phyloP scores from a whole-genome alignment of 192 early-diverging fungal genomes.

The Dissophora globulifera region DNA sequence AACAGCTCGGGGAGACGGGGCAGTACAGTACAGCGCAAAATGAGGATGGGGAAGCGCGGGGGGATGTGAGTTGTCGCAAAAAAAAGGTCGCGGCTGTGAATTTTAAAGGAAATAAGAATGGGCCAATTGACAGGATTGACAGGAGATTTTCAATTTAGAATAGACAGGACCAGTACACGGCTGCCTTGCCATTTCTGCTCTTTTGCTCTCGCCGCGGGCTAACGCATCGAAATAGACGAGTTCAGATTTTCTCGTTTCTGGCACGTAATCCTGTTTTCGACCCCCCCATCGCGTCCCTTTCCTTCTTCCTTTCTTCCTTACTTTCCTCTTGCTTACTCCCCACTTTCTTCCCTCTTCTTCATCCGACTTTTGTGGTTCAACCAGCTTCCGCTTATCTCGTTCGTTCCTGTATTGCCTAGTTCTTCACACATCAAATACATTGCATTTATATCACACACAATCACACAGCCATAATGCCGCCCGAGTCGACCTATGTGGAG shows the following conservation, averaged over 20 bases:
- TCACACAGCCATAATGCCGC: slow-evolving; percentile 25
- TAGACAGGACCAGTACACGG: no score
- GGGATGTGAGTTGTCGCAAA: no score
- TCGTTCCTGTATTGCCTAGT: not conserved
- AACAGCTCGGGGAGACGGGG: no score
- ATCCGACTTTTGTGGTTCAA: not conserved
- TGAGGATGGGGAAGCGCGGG: no score
- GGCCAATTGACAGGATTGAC: not conserved
- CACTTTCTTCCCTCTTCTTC: not conserved
- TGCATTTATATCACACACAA: not conserved
- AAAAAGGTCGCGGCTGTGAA: no score
- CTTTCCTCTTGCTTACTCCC: not conserved
- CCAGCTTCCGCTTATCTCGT: no score
- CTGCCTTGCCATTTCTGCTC: no score
- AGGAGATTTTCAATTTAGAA: no score
- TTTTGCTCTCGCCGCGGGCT: no score
- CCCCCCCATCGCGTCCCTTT: not conserved
- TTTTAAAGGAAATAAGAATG: slow-evolving; percentile 14
- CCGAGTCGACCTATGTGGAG: slow-evolving; percentile 51
- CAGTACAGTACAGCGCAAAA: no score
- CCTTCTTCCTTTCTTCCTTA: not conserved
- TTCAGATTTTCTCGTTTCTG: not conserved
- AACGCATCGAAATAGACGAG: not conserved
- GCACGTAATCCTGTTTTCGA: not conserved
- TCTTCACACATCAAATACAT: not conserved